phyloP scores from a whole-genome alignment of 2,329 filamentous ascomycete species.

The Pseudogymnoascus sp. region DNA sequence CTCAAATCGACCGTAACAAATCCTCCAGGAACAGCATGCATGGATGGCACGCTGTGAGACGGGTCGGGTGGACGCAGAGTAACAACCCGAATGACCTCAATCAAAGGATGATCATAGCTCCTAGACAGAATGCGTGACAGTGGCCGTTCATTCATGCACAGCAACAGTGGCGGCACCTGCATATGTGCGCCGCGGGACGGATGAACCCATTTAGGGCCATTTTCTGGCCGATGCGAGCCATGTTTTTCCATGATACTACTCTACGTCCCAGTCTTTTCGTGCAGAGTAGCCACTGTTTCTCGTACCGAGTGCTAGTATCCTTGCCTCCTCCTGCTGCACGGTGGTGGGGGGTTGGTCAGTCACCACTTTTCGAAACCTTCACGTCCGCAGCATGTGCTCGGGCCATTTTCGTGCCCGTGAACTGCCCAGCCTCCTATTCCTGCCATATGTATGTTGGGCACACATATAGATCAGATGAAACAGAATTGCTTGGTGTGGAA shows the following conservation, averaged over 20 bases:
- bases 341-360: neutral
- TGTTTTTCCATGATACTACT: neutral
- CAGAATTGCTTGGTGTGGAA: neutral
- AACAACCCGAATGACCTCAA: neutral
- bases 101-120: neutral
- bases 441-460: neutral
- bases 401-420: neutral
- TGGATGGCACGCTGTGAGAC: neutral
- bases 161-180: neutral
- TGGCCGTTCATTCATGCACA: neutral
- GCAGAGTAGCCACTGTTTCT: neutral
- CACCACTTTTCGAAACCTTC: neutral
- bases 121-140: neutral
- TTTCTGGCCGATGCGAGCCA: neutral
- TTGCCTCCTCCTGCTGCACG: neutral
- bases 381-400: neutral
- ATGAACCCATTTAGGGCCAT: neutral
- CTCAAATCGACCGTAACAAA: neutral
- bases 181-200: neutral
- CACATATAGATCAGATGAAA: constrained; percentile 7
- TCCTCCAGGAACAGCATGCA: neutral
- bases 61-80: neutral
- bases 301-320: neutral
- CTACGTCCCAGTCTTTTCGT: neutral
- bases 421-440: neutral